A percentile compares a stretch with the other conserved stretches of the same genome.
Conservation (phyloP, 1,284 basidiomycete species). For the Ceraceosorus guamensis region DNA sequence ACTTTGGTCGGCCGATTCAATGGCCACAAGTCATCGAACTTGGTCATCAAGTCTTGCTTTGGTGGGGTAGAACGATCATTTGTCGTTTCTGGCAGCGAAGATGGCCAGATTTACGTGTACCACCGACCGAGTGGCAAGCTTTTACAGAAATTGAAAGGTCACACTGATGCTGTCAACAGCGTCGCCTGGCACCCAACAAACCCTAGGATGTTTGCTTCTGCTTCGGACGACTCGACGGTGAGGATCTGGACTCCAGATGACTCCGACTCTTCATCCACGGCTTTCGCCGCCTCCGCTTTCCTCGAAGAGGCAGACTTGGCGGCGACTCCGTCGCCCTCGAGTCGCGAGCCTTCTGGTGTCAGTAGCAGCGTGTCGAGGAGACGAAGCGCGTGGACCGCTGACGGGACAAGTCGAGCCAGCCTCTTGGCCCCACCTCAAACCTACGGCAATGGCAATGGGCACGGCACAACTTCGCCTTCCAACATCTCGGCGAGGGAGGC, state of each 20-base stretch:
- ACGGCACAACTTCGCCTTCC: neutral
- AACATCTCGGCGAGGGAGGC: neutral
- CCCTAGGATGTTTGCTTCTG: constrained; percentile 75
- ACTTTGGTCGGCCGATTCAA: constrained; percentile 55
- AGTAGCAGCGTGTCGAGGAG: too few relatives aligned
- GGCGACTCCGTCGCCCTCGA: too few relatives aligned
- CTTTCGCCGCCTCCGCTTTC: neutral
- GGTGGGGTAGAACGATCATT: constrained; percentile 86
- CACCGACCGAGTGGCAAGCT: constrained; percentile 75
- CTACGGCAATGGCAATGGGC: too few relatives aligned
- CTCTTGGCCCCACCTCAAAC: too few relatives aligned
- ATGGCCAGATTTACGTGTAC: constrained; percentile 79
- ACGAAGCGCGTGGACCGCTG: too few relatives aligned
- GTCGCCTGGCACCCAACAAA: constrained; percentile 86
- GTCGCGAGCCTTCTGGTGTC: too few relatives aligned
- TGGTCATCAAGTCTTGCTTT: constrained; percentile 82
- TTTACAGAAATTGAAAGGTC: constrained; percentile 75
- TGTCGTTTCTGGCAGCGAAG: constrained; percentile 88
- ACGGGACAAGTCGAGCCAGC: too few relatives aligned
- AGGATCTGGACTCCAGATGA: constrained; percentile 32
- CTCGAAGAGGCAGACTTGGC: neutral
- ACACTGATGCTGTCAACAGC: constrained; percentile 81
- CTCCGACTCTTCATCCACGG: too few relatives aligned
- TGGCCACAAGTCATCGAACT: constrained; percentile 51
- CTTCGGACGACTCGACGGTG: constrained; percentile 43